Percentiles rank a stretch among this genome's conserved stretches.
phyloP scores from a whole-genome alignment of 78 protist genomes.

The Salpingoeca rosetta region DNA sequence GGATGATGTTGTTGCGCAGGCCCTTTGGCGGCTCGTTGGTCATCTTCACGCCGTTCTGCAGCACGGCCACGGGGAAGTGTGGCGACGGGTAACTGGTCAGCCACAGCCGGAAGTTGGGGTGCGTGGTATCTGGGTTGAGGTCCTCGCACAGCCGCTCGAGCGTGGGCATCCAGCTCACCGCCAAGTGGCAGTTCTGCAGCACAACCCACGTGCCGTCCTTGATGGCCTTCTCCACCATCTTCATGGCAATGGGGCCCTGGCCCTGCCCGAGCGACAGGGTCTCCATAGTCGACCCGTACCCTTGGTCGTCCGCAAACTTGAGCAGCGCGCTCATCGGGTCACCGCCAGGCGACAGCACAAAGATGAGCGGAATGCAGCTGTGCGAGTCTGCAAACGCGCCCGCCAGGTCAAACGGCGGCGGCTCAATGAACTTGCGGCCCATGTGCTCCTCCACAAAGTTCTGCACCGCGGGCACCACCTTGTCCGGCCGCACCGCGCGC shows the following conservation, averaged over 20 bases:
- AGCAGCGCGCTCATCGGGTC: slow-evolving; percentile 57
- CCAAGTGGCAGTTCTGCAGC: slow-evolving; percentile 76
- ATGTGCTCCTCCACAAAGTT: slow-evolving; percentile 16
- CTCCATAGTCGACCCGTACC: background rate
- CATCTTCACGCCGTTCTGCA: slow-evolving; percentile 79
- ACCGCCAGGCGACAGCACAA: slow-evolving; percentile 73
- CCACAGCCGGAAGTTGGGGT: slow-evolving; percentile 51
- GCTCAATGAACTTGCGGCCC: slow-evolving; percentile 59
- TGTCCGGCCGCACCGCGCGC: slow-evolving; percentile 71
- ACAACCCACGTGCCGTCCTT: slow-evolving; percentile 44
- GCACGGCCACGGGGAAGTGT: slow-evolving; percentile 64
- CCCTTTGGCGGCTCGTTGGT: slow-evolving; percentile 88
- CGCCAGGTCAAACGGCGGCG: slow-evolving; percentile 70
- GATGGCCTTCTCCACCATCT: slow-evolving; percentile 21
- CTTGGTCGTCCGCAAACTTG: background rate
- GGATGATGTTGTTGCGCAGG: slow-evolving; percentile 53
- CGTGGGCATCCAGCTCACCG: slow-evolving; percentile 54
- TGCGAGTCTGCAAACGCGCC: slow-evolving; percentile 49
- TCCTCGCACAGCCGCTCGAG: slow-evolving; percentile 38
- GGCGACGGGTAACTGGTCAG: slow-evolving; percentile 43
- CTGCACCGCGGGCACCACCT: slow-evolving; percentile 6
- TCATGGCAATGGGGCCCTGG: slow-evolving; percentile 44
- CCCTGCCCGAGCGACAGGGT: slow-evolving; percentile 37
- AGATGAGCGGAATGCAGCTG: slow-evolving; percentile 60
- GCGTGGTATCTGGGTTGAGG: background rate